A percentile compares a stretch with the other conserved stretches of the same genome.
phyloP scores from a whole-genome alignment of 176 grass and related monocot species.

The Typha latifolia region DNA sequence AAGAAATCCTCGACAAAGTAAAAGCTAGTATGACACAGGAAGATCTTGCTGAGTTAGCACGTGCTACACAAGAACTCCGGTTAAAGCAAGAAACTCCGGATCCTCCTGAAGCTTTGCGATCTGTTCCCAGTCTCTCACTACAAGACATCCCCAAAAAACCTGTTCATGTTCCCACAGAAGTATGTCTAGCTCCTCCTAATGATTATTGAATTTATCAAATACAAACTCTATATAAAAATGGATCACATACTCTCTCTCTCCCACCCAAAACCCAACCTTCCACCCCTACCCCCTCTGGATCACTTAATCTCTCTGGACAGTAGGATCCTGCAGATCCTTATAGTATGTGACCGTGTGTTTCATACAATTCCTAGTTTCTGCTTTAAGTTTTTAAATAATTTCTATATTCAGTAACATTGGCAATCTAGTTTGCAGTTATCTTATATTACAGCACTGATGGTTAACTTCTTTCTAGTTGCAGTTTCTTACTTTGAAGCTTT shows the following conservation, averaged over 20 bases:
- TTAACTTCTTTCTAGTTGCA: neutral
- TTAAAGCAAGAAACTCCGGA: constrained; percentile 97
- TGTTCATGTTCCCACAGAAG: constrained; percentile 78
- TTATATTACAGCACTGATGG: too few species aligned
- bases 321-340: neutral
- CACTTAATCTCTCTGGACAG: neutral
- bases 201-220: neutral
- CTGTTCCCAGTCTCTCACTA: constrained; percentile 65
- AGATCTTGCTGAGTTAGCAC: constrained; percentile 84
- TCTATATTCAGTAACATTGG: neutral
- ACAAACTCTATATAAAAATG: neutral
- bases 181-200: constrained; percentile 19
- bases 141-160: constrained; percentile 90
- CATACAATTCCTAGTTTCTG: neutral
- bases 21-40: constrained; percentile 77
- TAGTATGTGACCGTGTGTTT: neutral
- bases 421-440: neutral
- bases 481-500: neutral
- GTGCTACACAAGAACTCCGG: constrained; percentile 76
- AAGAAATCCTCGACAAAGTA: constrained; percentile 71
- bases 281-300: too few species aligned
- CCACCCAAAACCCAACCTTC: too few species aligned
- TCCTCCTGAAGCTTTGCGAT: constrained; percentile 92
- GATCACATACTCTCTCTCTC: too few species aligned
- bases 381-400: neutral